Conservation (phyloP, 129 eudicot species). For the Artemisia argyi region DNA sequence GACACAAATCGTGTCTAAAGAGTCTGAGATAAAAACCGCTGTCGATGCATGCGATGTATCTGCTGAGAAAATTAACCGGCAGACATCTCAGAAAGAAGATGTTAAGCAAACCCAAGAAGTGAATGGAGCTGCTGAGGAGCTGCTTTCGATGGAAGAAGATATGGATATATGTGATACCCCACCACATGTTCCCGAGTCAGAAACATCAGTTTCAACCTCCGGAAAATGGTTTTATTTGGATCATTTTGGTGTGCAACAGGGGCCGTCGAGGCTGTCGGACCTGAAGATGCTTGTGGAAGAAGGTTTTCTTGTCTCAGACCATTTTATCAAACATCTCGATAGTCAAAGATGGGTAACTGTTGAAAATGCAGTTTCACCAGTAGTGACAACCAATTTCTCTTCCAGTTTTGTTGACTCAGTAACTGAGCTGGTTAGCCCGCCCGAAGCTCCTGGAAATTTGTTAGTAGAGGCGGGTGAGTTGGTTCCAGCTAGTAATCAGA, state of each 20-base stretch:
- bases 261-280: slow-evolving; percentile 77
- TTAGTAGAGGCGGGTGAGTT: slow-evolving; percentile 60
- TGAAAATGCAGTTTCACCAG: slow-evolving; percentile 94
- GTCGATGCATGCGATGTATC: slow-evolving; percentile 38
- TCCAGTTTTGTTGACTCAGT: slow-evolving; percentile 64
- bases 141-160: slow-evolving; percentile 95
- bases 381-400: slow-evolving; percentile 53
- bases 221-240: slow-evolving; percentile 95
- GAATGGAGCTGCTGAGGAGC: slow-evolving; percentile 64
- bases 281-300: slow-evolving; percentile 71
- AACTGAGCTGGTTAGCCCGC: slow-evolving; percentile 75
- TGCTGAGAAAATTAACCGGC: slow-evolving; percentile 21
- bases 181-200: slow-evolving; percentile 72
- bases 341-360: slow-evolving; percentile 95
- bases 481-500: slow-evolving; percentile 29
- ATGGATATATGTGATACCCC: slow-evolving; percentile 99
- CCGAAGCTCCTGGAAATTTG: slow-evolving; percentile 86
- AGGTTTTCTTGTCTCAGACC: slow-evolving; percentile 83
- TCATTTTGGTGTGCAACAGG: slow-evolving; percentile 68
- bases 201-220: slow-evolving; percentile 37
- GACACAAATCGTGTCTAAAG: slow-evolving; percentile 39
- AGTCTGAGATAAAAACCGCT: slow-evolving; percentile 41
- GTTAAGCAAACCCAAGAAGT: slow-evolving; percentile 43
- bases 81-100: slow-evolving; percentile 32
- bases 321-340: slow-evolving; percentile 75